Evolutionary conservation across 306 rosid genomes (phyloP).

Genomic region (peach (Prunus persica)): Prunus_persica_NCBIv2 NC_034013.1:14127501-14128000

Average conservation of each 20-base stretch:
- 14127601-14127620: background rate
- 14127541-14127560: background rate
- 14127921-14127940: slow-evolving; percentile 87
- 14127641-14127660: background rate
- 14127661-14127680: too few relatives aligned
- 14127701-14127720: background rate
- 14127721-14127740: background rate
- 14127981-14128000: slow-evolving; percentile 82
- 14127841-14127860: slow-evolving; percentile 67
- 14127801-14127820: slow-evolving; percentile 35
- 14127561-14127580: background rate
- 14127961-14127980: slow-evolving; percentile 94
- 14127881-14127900: slow-evolving; percentile 74
- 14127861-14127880: slow-evolving; percentile 87
- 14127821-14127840: slow-evolving; percentile 47
- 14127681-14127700: background rate
- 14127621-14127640: background rate
- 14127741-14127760: slow-evolving; percentile 9
- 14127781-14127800: slow-evolving; percentile 28
- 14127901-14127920: slow-evolving; percentile 84
- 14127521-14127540: background rate
- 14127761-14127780: slow-evolving; percentile 10
- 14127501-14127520: background rate
- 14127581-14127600: background rate
- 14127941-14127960: slow-evolving; percentile 86